Conservation (phyloP, 768 basidiomycete species). For the Panus rudis region DNA sequence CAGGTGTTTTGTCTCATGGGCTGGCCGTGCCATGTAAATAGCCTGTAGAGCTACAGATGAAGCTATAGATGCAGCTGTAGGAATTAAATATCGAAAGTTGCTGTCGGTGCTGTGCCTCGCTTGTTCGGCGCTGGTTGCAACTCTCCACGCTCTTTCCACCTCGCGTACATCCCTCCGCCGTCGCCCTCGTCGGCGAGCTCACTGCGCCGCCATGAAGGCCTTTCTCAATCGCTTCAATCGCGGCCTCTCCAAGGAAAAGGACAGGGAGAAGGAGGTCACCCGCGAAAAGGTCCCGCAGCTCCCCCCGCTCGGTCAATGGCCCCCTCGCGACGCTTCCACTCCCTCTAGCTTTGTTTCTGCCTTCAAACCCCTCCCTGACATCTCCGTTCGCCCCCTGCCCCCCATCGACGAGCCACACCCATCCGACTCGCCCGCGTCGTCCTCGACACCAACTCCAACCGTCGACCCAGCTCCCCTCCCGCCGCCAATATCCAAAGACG, state of each 20-base stretch:
- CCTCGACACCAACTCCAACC: constrained; percentile 28
- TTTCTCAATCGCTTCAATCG: constrained; percentile 73
- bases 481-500: constrained; percentile 15
- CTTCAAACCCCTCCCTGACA: constrained; percentile 69
- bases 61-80: no score
- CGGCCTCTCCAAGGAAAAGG: constrained; percentile 57
- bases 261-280: constrained; percentile 40
- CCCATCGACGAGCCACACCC: constrained; percentile 37
- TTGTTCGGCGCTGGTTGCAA: constrained; percentile 1
- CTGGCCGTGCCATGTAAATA: constrained; percentile 32
- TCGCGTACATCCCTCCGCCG: constrained; percentile 9
- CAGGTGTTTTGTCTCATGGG: constrained; percentile 61
- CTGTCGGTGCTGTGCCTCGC: constrained; percentile 3
- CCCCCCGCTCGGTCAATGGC: constrained; percentile 65
- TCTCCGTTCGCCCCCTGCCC: constrained; percentile 43
- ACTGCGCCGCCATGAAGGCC: constrained; percentile 59
- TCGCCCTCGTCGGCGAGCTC: constrained; percentile 8
- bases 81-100: no score
- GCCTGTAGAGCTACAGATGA: neutral
- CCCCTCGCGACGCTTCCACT: constrained; percentile 39
- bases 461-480: constrained; percentile 1
- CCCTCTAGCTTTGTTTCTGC: constrained; percentile 40
- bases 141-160: constrained; percentile 10
- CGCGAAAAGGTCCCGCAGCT: constrained; percentile 57
- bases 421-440: constrained; percentile 27